Evolutionary conservation across 2,329 filamentous ascomycete genomes (phyloP).

Genomic region (Epichloe coenophiala): DNA sequence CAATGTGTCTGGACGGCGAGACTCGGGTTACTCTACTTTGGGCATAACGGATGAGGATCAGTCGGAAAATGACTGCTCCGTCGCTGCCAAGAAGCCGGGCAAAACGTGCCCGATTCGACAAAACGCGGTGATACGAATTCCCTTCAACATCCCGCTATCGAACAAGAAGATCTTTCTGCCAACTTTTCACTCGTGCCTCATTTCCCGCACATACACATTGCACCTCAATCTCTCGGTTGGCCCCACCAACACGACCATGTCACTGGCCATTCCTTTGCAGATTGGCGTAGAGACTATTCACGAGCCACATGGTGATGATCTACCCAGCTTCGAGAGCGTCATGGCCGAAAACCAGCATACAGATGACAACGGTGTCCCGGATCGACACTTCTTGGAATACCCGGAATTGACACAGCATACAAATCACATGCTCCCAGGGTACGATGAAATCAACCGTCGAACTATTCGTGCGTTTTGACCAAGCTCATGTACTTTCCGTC

Average conservation of each 20-base stretch:
- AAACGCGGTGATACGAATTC: conserved; percentile 30
- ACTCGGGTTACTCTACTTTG: conserved; percentile 41
- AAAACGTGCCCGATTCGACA: conserved; percentile 24
- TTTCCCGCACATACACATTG: conserved; percentile 40
- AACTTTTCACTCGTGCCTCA: conserved; percentile 45
- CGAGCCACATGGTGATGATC: conserved; percentile 19
- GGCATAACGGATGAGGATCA: conserved; percentile 17
- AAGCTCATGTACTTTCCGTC: not conserved
- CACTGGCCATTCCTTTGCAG: conserved; percentile 36
- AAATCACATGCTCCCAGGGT: conserved; percentile 25
- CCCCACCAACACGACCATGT: conserved; percentile 28
- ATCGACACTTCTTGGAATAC: conserved; percentile 25
- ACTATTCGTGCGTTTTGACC: conserved; percentile 9
- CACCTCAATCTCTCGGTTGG: conserved; percentile 31
- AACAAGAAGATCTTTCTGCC: conserved; percentile 40
- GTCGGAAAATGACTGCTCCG: conserved; percentile 21
- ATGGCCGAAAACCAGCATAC: conserved; percentile 28
- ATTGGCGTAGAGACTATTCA: conserved; percentile 29
- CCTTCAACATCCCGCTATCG: conserved; percentile 31
- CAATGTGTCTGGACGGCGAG: conserved; percentile 24
- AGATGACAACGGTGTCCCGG: conserved; percentile 29
- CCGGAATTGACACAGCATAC: conserved; percentile 20
- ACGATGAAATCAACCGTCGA: conserved; percentile 20
- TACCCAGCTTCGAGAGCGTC: conserved; percentile 37
- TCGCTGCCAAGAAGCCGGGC: conserved; percentile 11